Percentiles rank a stretch among this genome's conserved stretches.
Evolutionary conservation across 345 rosid species (phyloP).

Genomic region (Toxicodendron radicans): DNA sequence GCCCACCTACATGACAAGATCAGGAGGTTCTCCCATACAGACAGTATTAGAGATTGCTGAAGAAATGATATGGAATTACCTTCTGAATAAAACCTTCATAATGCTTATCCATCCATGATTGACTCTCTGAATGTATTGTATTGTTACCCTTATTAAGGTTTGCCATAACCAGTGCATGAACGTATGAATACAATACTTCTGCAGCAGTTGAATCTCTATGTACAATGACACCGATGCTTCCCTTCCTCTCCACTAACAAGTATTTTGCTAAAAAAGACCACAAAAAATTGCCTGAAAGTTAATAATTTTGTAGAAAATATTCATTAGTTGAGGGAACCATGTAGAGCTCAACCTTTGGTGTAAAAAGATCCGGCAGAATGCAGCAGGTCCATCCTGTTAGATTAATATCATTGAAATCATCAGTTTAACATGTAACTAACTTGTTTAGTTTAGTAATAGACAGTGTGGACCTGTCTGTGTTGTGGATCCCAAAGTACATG

Average conservation of each 20-base stretch:
- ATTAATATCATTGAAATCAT: conserved; percentile 22
- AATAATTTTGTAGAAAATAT: neutral
- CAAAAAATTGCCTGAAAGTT: conserved; percentile 16
- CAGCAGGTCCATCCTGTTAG: conserved; percentile 49
- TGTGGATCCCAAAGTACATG: neutral
- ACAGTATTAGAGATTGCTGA: neutral
- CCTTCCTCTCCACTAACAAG: conserved; percentile 54
- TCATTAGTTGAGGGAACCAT: neutral
- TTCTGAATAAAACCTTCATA: conserved; percentile 56
- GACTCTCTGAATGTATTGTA: conserved; percentile 44
- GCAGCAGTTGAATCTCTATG: conserved; percentile 64
- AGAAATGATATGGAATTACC: conserved; percentile 37
- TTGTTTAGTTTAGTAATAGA: neutral
- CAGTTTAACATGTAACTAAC: conserved; percentile 16
- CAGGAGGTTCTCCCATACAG: too few relatives aligned
- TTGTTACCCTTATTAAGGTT: conserved; percentile 25
- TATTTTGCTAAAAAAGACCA: conserved; percentile 52
- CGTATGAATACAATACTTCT: conserved; percentile 72
- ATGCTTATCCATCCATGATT: conserved; percentile 76
- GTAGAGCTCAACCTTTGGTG: conserved; percentile 41
- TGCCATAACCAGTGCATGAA: conserved; percentile 68
- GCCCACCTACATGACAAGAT: too few relatives aligned
- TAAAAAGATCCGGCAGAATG: conserved; percentile 37
- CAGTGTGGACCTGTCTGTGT: conserved; percentile 5
- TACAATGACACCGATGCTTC: conserved; percentile 42